A percentile compares a stretch with the other conserved stretches of the same genome.
Conservation (phyloP, 305 asterid genomes). For the Fraxinus platypoda region DNA sequence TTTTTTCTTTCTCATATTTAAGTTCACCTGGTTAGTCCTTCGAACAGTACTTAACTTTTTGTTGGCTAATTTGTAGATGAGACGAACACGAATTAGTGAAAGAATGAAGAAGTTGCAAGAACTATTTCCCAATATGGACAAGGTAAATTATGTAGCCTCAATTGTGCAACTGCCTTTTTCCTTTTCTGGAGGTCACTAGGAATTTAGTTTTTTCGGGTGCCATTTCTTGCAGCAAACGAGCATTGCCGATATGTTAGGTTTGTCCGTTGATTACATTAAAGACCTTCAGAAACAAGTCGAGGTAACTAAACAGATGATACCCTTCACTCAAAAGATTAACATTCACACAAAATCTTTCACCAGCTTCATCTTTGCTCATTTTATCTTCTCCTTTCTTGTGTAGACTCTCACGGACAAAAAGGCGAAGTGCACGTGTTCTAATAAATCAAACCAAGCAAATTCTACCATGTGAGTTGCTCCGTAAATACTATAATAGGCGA, state of each 20-base stretch:
- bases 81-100: constrained; percentile 76
- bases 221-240: constrained; percentile 63
- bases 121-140: constrained; percentile 83
- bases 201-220: not conserved
- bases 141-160: constrained; percentile 43
- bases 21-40: not conserved
- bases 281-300: constrained; percentile 63
- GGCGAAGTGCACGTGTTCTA: constrained; percentile 63
- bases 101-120: constrained; percentile 89
- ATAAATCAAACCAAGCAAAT: constrained; percentile 25
- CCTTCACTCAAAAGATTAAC: not conserved
- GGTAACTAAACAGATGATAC: constrained; percentile 40
- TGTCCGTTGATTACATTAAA: constrained; percentile 83
- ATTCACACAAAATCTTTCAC: constrained; percentile 20
- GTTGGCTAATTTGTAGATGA: constrained; percentile 41
- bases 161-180: not conserved
- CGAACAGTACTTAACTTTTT: not conserved
- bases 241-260: constrained; percentile 80
- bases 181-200: not conserved
- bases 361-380: constrained; percentile 17
- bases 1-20: not conserved
- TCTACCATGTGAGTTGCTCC: constrained; percentile 12
- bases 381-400: constrained; percentile 15
- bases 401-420: constrained; percentile 53
- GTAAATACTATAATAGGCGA: not conserved